These are phyloP conservation scores for Cyberlindnera mycetangii DNA, from an alignment of 805 yeast species.

Conservation along the genomic window DNA sequence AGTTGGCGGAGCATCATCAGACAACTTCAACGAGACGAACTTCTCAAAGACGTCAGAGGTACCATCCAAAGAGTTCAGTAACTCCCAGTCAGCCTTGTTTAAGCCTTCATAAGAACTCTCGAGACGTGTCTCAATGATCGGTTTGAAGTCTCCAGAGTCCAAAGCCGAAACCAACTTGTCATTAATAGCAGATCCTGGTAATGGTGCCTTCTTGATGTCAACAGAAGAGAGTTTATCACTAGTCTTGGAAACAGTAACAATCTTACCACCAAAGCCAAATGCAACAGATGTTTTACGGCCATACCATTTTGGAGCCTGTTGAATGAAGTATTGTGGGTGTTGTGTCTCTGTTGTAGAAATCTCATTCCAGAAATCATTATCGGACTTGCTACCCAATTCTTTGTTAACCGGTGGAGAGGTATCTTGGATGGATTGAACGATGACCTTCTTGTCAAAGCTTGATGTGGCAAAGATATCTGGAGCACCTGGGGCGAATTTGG, in stretches of 20 bases:
- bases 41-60: slow-evolving; percentile 47
- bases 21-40: slow-evolving; percentile 34
- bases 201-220: slow-evolving; percentile 38
- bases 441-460: slow-evolving; percentile 80
- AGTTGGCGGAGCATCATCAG: slow-evolving; percentile 30
- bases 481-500: slow-evolving; percentile 79
- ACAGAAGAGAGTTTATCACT: slow-evolving; percentile 41
- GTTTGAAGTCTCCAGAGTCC: slow-evolving; percentile 47
- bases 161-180: slow-evolving; percentile 54
- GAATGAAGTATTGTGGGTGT: slow-evolving; percentile 66
- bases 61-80: slow-evolving; percentile 55
- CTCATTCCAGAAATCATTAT: slow-evolving; percentile 84
- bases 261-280: slow-evolving; percentile 93
- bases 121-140: slow-evolving; percentile 54
- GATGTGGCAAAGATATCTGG: slow-evolving; percentile 91
- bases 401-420: slow-evolving; percentile 56
- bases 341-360: slow-evolving; percentile 64
- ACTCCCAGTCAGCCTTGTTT: slow-evolving; percentile 62
- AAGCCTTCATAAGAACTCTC: slow-evolving; percentile 36
- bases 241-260: slow-evolving; percentile 52
- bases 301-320: slow-evolving; percentile 91
- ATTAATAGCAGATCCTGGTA: slow-evolving; percentile 35
- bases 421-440: slow-evolving; percentile 86
- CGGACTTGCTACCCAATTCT: slow-evolving; percentile 44
- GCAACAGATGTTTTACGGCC: slow-evolving; percentile 67